phyloP scores from a whole-genome alignment of 495 filamentous ascomycete genomes.

The Penicillium dipodomyicola region DNA sequence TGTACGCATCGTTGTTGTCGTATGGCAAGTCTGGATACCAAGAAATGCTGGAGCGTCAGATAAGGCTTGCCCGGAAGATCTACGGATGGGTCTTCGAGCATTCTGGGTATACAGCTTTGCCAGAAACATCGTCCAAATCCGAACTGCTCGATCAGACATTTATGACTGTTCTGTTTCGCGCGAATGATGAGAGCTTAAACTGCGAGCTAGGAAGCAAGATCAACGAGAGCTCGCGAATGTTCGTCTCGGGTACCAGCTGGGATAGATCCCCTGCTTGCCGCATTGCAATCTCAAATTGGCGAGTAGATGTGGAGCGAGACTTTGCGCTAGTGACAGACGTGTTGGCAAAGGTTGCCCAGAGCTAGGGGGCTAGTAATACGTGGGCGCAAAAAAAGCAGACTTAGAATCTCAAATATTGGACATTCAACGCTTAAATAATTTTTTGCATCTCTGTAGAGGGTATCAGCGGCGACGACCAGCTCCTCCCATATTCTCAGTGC shows the following conservation, averaged over 20 bases:
- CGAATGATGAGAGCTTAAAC: slow-evolving; percentile 67
- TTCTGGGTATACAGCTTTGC: slow-evolving; percentile 64
- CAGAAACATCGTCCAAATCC: slow-evolving; percentile 36
- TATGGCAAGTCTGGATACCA: slow-evolving; percentile 70
- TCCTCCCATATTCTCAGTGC: slow-evolving; percentile 54
- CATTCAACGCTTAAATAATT: neutral
- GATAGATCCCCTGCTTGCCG: slow-evolving; percentile 66
- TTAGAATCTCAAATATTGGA: neutral
- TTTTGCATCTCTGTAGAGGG: neutral
- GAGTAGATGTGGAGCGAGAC: slow-evolving; percentile 42
- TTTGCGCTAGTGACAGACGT: slow-evolving; percentile 37
- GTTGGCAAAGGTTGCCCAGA: slow-evolving; percentile 31
- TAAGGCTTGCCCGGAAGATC: slow-evolving; percentile 65
- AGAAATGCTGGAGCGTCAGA: slow-evolving; percentile 69
- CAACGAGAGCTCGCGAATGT: slow-evolving; percentile 72
- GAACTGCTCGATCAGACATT: slow-evolving; percentile 53
- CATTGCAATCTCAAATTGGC: slow-evolving; percentile 84
- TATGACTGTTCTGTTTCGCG: slow-evolving; percentile 79
- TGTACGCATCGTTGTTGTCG: slow-evolving; percentile 75
- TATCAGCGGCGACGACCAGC: slow-evolving; percentile 57
- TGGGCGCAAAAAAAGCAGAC: neutral
- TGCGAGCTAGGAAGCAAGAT: slow-evolving; percentile 61
- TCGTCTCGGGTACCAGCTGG: slow-evolving; percentile 82
- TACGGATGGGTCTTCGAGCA: slow-evolving; percentile 59
- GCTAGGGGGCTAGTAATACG: neutral